A percentile compares a stretch with the other conserved stretches of the same genome.
phyloP scores from a whole-genome alignment of 805 yeast genomes.

The Candida nitratophila region DNA sequence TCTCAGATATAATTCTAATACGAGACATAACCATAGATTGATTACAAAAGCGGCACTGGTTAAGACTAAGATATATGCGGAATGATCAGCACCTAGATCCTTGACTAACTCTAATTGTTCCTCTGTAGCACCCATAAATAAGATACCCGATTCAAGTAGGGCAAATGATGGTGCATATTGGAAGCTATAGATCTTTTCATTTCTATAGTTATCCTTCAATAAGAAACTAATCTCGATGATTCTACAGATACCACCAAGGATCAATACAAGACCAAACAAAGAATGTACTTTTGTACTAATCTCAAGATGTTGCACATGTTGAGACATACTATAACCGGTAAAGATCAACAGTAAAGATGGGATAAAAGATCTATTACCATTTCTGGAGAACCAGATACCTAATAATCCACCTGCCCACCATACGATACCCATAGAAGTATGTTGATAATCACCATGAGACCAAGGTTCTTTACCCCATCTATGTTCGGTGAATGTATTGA shows the following conservation, averaged over 20 bases:
- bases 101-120: conserved; percentile 72
- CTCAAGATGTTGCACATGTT: conserved; percentile 69
- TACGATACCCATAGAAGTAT: conserved; percentile 91
- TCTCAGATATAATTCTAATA: conserved; percentile 51
- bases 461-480: conserved; percentile 87
- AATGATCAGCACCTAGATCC: conserved; percentile 75
- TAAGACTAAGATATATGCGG: conserved; percentile 70
- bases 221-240: conserved; percentile 75
- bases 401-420: conserved; percentile 95
- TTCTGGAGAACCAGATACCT: conserved; percentile 71
- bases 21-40: conserved; percentile 55
- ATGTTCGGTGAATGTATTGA: conserved; percentile 94
- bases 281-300: conserved; percentile 85
- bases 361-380: conserved; percentile 60
- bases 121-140: conserved; percentile 91
- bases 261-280: conserved; percentile 75
- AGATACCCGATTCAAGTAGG: conserved; percentile 66
- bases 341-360: conserved; percentile 79
- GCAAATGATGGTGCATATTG: conserved; percentile 86
- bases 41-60: conserved; percentile 69
- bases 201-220: conserved; percentile 50
- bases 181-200: conserved; percentile 53
- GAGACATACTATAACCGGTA: conserved; percentile 94
- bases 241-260: conserved; percentile 70
- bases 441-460: conserved; percentile 92